phyloP scores from a whole-genome alignment of 164 flowering plant species.

The Magnolia sinica region DNA sequence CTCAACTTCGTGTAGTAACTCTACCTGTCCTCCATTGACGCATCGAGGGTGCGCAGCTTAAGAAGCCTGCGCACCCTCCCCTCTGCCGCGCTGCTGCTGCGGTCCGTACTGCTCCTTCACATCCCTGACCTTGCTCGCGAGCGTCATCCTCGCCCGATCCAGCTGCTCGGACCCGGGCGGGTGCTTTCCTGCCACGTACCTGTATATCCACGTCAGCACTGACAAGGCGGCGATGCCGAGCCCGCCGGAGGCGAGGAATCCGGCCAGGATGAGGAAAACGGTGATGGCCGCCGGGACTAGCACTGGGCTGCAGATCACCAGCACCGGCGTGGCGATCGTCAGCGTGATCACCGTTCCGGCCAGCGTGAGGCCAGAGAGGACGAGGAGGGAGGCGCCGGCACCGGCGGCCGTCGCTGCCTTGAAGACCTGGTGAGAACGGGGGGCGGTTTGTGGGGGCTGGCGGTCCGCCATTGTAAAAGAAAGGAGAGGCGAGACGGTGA shows the following conservation, averaged over 20 bases:
- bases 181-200: background rate
- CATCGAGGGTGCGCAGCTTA: no score
- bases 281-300: background rate
- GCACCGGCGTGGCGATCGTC: background rate
- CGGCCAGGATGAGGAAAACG: background rate
- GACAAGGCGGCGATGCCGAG: background rate
- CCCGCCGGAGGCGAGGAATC: background rate
- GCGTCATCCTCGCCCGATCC: background rate
- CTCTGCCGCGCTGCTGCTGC: no score
- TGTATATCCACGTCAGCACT: background rate
- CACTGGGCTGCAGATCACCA: background rate
- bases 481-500: no score
- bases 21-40: no score
- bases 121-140: background rate
- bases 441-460: conserved; percentile 8
- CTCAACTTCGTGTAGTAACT: no score
- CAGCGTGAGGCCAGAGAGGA: background rate
- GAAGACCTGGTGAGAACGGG: no score
- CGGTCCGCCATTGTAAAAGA: no score
- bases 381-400: background rate
- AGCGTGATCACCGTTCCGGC: background rate
- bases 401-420: no score
- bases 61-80: no score
- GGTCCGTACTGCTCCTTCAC: background rate
- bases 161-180: background rate